phyloP scores from a whole-genome alignment of 306 rosid genomes.

The Vigna trinervia region DNA sequence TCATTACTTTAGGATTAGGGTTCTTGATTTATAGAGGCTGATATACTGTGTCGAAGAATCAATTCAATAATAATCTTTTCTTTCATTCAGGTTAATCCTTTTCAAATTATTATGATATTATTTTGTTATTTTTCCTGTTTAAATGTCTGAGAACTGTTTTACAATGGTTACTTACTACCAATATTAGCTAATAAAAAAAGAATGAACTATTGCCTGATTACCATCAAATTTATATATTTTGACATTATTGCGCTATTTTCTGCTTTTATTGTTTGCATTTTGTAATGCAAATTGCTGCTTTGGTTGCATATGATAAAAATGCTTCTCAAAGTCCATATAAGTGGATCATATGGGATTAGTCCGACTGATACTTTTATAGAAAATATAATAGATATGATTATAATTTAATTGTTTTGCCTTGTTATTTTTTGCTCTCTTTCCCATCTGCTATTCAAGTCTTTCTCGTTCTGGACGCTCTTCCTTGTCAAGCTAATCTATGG shows the following conservation, averaged over 20 bases:
- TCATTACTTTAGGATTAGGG: too few species aligned
- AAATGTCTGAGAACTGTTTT: conserved; percentile 31
- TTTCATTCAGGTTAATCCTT: too few species aligned
- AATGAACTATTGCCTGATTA: conserved; percentile 1
- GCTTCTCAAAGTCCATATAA: conserved; percentile 17
- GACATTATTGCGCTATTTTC: neutral
- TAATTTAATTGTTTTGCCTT: conserved; percentile 13
- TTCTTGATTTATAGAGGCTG: too few species aligned
- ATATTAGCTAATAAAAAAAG: neutral
- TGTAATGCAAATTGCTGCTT: conserved; percentile 2
- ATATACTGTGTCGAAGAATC: too few species aligned
- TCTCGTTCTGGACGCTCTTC: too few species aligned
- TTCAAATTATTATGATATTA: neutral
- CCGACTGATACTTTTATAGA: neutral
- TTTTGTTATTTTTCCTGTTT: conserved; percentile 16
- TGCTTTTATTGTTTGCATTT: neutral
- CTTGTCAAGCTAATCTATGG: neutral
- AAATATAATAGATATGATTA: conserved; percentile 3
- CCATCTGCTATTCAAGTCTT: neutral
- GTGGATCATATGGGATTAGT: conserved; percentile 18
- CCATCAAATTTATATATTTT: too few species aligned
- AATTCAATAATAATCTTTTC: too few species aligned
- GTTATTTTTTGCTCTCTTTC: conserved; percentile 27
- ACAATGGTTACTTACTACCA: conserved; percentile 7
- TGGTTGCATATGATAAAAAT: conserved; percentile 32